Base-by-base conservation (phyloP, 805 yeast genomes). In the Torulaspora maleeae region DNA sequence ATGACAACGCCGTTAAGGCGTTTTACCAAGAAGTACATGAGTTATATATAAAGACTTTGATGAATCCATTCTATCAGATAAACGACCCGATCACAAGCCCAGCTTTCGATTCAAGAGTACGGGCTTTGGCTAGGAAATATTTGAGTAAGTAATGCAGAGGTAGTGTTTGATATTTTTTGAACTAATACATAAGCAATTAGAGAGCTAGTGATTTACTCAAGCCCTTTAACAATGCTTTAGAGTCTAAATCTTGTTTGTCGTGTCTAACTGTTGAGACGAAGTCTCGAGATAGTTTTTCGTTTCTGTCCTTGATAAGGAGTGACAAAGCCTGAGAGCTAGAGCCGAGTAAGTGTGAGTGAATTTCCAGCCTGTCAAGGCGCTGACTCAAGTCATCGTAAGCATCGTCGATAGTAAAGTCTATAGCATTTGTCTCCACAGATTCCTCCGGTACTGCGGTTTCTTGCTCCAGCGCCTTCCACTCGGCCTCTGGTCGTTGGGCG, bases 1-100 rank as follows among this genome's bases (percentile, higher is more conserved):
- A 77, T 50, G 96, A 91, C 52, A 89, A 81, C 53, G 72, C 82
- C 10, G 84, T 90, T 13, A 79, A 82, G 52, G 91, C 84, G 60
- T 90, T 93, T 60, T 86, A 90, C 62, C 73, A 75, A 35, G 98
- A 90, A 50, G 75, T 86, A 7, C 86, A 89, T 66, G 98, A 91
- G 55, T 69, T 91, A 40, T 93, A 91, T 56, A 88, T 86, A 17
- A 91, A 90, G 68, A 79, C 89, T 8, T 61, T 86, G 38, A 71
- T 91, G 71, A 86, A 83, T 53, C 98, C 99, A 1, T 93, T 93
- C 61, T 91, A 90, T 61, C 72, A 76, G 38, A 76, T 80, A 33
- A 85, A 86, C 58, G 85, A 82, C 51, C 82, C 88, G 2, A 86
- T 93, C 19, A 72, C 76, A 27, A 81, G 86, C 37, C 79, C 83